These are phyloP conservation scores for Sarocladiaceae sp. DNA, from an alignment of 2,329 filamentous ascomycete genomes.

Conservation along the genomic window DNA sequence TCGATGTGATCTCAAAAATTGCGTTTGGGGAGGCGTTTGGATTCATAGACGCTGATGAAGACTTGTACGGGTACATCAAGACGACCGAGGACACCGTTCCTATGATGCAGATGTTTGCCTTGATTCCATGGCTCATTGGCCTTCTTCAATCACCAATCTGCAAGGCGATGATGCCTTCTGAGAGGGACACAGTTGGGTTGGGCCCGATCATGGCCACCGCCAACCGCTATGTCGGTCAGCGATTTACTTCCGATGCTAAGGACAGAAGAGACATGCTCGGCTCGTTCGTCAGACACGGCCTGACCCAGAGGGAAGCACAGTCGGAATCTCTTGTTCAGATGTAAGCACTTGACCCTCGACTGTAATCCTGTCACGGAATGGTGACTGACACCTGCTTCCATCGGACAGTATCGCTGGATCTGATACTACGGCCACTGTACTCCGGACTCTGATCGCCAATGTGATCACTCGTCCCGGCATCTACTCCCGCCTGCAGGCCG, in stretches of 20 bases:
- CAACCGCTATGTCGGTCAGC: slow-evolving; percentile 20
- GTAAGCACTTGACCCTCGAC: background rate
- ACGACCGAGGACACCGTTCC: slow-evolving; percentile 34
- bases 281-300: slow-evolving; percentile 29
- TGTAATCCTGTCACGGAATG: background rate
- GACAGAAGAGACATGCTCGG: slow-evolving; percentile 30
- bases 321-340: slow-evolving; percentile 33
- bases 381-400: background rate
- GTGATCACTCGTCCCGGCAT: slow-evolving; percentile 42
- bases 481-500: slow-evolving; percentile 38
- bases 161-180: slow-evolving; percentile 28
- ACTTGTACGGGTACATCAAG: slow-evolving; percentile 21
- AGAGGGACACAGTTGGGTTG: slow-evolving; percentile 19
- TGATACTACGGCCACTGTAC: slow-evolving; percentile 37
- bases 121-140: slow-evolving; percentile 34
- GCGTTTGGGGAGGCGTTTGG: slow-evolving; percentile 45
- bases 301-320: slow-evolving; percentile 27
- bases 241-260: slow-evolving; percentile 20
- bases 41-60: slow-evolving; percentile 37
- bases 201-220: slow-evolving; percentile 28
- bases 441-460: slow-evolving; percentile 43
- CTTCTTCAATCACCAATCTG: slow-evolving; percentile 32
- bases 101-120: slow-evolving; percentile 29
- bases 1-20: slow-evolving; percentile 49
- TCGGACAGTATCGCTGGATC: slow-evolving; percentile 37